These are phyloP conservation scores for Lipomyces chichibuensis DNA, from an alignment of 805 yeast species.

Conservation along the genomic window DNA sequence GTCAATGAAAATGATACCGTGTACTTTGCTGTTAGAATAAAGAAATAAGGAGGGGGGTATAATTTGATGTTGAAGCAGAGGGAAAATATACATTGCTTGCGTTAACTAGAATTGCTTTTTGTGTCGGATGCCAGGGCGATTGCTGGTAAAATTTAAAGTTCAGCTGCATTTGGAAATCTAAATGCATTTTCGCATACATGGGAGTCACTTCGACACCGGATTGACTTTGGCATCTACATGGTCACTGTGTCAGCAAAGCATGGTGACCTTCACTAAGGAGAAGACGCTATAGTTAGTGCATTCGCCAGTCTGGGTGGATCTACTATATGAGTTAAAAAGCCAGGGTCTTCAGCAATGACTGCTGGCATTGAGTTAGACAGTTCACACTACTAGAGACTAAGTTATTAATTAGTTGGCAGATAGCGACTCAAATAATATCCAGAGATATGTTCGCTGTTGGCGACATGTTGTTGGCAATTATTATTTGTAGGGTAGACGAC, in stretches of 20 bases:
- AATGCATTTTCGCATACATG: background rate
- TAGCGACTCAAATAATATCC: background rate
- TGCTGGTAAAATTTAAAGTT: background rate
- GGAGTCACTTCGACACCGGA: too few relatives aligned
- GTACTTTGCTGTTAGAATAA: background rate
- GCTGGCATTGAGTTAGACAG: background rate
- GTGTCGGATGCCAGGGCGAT: background rate
- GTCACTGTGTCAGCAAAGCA: background rate
- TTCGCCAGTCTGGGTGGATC: too few relatives aligned
- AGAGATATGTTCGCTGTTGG: background rate
- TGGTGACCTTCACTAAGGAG: background rate
- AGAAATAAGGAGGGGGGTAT: background rate
- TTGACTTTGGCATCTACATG: too few relatives aligned
- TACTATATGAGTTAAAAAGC: background rate
- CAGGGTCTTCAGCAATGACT: background rate
- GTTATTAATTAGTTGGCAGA: background rate
- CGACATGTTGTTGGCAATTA: background rate
- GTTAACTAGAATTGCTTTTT: background rate
- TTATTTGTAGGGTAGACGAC: background rate
- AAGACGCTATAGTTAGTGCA: background rate
- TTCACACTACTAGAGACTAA: background rate
- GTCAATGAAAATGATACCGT: background rate
- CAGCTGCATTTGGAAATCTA: background rate
- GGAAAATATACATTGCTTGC: background rate
- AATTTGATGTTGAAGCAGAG: background rate